A percentile compares a stretch with the other conserved stretches of the same genome.
phyloP scores from a whole-genome alignment of 1,284 basidiomycete species.

The Leccinum solheimii region DNA sequence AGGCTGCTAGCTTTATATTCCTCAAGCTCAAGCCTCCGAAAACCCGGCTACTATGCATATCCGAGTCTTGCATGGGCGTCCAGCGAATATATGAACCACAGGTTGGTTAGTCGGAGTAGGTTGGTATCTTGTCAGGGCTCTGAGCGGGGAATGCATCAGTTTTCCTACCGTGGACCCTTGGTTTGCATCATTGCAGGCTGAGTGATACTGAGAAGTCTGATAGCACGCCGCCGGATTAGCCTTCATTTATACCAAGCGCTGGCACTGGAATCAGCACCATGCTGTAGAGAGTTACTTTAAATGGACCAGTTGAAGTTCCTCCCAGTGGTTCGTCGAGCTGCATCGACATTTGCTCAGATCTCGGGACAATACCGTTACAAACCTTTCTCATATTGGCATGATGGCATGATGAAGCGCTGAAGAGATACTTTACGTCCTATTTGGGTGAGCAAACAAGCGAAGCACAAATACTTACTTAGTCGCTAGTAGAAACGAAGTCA shows the following conservation, averaged over 20 bases:
- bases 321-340: neutral
- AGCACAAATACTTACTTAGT: neutral
- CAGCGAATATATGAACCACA: slow-evolving; percentile 16
- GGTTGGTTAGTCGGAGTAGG: slow-evolving; percentile 23
- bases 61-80: slow-evolving; percentile 1
- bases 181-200: neutral
- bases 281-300: slow-evolving; percentile 24
- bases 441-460: neutral
- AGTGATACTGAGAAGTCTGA: neutral
- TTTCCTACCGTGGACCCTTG: neutral
- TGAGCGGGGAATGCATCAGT: neutral
- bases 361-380: neutral
- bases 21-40: neutral
- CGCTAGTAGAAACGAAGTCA: neutral
- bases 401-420: neutral
- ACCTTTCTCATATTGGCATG: neutral
- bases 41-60: slow-evolving; percentile 12
- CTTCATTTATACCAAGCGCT: slow-evolving; percentile 10
- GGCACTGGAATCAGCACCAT: slow-evolving; percentile 27
- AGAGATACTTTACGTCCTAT: slow-evolving; percentile 1
- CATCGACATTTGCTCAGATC: neutral
- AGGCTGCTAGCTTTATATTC: slow-evolving; percentile 20
- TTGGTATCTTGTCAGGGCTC: slow-evolving; percentile 6
- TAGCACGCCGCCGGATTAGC: slow-evolving; percentile 1
- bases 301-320: neutral